phyloP scores from a whole-genome alignment of 179 eudicot genomes.

The Gypsophila paniculata region DNA sequence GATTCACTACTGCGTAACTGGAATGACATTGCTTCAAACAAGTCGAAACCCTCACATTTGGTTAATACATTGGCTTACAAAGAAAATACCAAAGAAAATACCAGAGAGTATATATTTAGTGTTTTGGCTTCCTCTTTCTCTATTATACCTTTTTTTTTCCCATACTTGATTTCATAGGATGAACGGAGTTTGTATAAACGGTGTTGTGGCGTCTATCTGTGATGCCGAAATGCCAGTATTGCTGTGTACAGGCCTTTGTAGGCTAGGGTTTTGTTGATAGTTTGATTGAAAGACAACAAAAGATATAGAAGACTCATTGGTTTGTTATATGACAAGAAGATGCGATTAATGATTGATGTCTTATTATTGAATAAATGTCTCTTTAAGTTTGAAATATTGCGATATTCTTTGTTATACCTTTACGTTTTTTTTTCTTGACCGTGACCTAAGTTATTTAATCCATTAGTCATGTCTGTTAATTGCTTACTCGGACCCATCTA shows the following conservation, averaged over 20 bases:
- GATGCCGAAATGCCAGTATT: constrained; percentile 18
- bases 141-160: not conserved
- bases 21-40: constrained; percentile 13
- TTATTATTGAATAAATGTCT: not conserved
- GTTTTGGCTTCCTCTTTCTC: constrained; percentile 10
- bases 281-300: not conserved
- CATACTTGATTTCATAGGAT: constrained; percentile 11
- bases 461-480: too few relatives aligned
- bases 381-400: not conserved
- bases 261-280: constrained; percentile 25
- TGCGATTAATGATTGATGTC: not conserved
- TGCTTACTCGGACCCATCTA: too few relatives aligned
- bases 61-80: not conserved
- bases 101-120: constrained; percentile 23
- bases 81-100: not conserved
- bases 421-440: too few relatives aligned
- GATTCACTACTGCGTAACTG: constrained; percentile 1
- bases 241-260: constrained; percentile 26
- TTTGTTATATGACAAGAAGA: not conserved
- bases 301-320: not conserved
- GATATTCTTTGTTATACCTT: too few relatives aligned
- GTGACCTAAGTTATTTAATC: too few relatives aligned
- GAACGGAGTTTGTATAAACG: constrained; percentile 18
- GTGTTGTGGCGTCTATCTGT: constrained; percentile 10
- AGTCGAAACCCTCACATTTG: constrained; percentile 9